Conservation (phyloP, 495 filamentous ascomycete genomes). For the Aspergillus bertholletiae region DNA sequence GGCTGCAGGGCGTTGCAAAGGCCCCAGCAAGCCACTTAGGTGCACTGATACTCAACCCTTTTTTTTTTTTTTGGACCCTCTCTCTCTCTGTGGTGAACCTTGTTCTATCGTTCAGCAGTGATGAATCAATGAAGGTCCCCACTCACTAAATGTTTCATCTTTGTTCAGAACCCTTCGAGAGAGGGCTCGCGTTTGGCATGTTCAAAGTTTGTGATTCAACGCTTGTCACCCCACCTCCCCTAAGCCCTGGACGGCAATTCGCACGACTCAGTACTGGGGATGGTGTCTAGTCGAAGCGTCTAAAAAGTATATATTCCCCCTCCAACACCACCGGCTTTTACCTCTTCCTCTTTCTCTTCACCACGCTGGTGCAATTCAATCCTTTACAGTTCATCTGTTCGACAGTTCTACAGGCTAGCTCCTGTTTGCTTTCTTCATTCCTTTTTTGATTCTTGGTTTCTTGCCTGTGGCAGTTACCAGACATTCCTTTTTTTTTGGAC, state of each 20-base stretch:
- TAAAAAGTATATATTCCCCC: conserved; percentile 17
- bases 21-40: conserved; percentile 3
- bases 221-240: conserved; percentile 6
- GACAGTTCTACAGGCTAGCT: conserved; percentile 35
- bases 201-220: conserved; percentile 1
- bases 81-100: neutral
- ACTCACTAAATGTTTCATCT: conserved; percentile 9
- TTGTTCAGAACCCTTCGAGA: conserved; percentile 5
- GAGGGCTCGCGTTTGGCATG: neutral
- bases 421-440: conserved; percentile 30
- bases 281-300: neutral
- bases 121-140: neutral
- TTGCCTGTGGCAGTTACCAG: conserved; percentile 35
- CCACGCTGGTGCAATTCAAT: conserved; percentile 22
- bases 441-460: conserved; percentile 18
- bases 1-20: neutral
- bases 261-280: neutral
- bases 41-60: neutral
- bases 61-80: neutral
- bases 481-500: conserved; percentile 29
- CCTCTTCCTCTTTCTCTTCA: conserved; percentile 12
- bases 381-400: conserved; percentile 25
- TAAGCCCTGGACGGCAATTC: neutral
- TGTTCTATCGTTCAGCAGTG: neutral
- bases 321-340: conserved; percentile 8